Evolutionary conservation across 139 green algal genomes (phyloP), one percentile per base, ranked within the genome.

Genomic region (Chlorella sp.): DNA sequence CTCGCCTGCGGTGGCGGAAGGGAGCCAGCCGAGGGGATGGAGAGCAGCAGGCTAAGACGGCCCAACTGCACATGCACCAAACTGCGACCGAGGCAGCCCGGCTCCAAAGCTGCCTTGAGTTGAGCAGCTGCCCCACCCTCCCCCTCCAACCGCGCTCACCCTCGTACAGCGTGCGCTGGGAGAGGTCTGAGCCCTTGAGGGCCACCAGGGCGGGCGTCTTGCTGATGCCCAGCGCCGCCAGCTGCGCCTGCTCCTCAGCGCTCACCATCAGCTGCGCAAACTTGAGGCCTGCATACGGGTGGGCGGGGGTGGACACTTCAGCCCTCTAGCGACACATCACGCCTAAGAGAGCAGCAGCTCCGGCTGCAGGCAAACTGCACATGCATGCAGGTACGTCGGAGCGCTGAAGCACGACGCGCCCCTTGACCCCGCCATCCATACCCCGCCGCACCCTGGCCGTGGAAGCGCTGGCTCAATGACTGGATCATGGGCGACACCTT

Each of bases 401-500:
- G n/a, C n/a, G n/a, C n/a, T n/a, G n/a, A n/a, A n/a, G n/a, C n/a
- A n/a, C n/a, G n/a, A n/a, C n/a, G n/a, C n/a, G n/a, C n/a, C n/a
- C n/a, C n/a, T n/a, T n/a, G n/a, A n/a, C 38, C 40, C 0, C 38
- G 3, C 38, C 16, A 58, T 1, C 22, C 38, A 34, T 6, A 40
- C 70, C 70, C 70, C n/a, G 48, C 20, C 70, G 40, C 38, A 30
- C 51, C 51, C 51, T 32, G 73, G 40, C 43, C 72, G 19, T 64
- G 30, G 38, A 84, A 84, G 43, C 79, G 79, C 79, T 84, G 79
- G 43, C 28, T 40, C 13, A 91, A 67, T 1, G 76, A 62, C 72
- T 91, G 90, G 77, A 85, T 86, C 73, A 90, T 77, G 16, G 73
- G 38, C 16, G 88, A 67, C 54, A 79, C 51, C 16, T 73, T 54